Conservation (phyloP, 805 yeast species). For the Wickerhamiella shivajii region DNA sequence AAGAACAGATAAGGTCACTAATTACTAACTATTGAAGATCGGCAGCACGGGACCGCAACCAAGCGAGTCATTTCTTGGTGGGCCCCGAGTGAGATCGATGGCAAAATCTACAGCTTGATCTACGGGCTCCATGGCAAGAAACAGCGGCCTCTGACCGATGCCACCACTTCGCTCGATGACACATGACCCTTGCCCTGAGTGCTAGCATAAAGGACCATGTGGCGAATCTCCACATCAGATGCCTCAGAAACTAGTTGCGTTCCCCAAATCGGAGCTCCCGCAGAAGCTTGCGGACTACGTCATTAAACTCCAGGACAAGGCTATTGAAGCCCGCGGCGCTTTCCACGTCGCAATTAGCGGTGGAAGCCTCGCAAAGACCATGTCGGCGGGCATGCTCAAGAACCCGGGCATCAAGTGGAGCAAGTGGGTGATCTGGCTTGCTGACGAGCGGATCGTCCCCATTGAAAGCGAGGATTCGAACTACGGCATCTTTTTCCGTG, state of each 20-base stretch:
- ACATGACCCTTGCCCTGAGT: too few species aligned
- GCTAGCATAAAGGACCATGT: too few species aligned
- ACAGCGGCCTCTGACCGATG: too few species aligned
- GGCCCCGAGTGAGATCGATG: too few species aligned
- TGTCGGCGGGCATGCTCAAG: constrained; percentile 48
- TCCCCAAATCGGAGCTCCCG: constrained; percentile 35
- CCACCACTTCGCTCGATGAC: too few species aligned
- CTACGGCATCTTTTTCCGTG: constrained; percentile 58
- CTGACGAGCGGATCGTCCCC: constrained; percentile 85
- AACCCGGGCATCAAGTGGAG: constrained; percentile 28
- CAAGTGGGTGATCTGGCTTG: constrained; percentile 51
- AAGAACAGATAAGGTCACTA: not conserved
- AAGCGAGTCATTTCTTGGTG: too few species aligned
- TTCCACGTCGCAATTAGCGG: constrained; percentile 81
- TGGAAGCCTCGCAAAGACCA: constrained; percentile 71
- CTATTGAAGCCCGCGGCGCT: constrained; percentile 29
- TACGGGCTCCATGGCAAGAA: too few species aligned
- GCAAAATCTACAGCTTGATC: too few species aligned
- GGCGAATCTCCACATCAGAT: too few species aligned
- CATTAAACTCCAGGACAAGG: constrained; percentile 45
- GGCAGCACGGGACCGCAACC: too few species aligned
- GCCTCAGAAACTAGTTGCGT: too few species aligned
- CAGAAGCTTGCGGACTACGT: constrained; percentile 49
- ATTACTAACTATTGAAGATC: too few species aligned
- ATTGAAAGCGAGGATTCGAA: constrained; percentile 72